These are phyloP conservation scores for Trypanosoma grayi DNA, from an alignment of 208 protist genomes.

Conservation along the genomic window DNA sequence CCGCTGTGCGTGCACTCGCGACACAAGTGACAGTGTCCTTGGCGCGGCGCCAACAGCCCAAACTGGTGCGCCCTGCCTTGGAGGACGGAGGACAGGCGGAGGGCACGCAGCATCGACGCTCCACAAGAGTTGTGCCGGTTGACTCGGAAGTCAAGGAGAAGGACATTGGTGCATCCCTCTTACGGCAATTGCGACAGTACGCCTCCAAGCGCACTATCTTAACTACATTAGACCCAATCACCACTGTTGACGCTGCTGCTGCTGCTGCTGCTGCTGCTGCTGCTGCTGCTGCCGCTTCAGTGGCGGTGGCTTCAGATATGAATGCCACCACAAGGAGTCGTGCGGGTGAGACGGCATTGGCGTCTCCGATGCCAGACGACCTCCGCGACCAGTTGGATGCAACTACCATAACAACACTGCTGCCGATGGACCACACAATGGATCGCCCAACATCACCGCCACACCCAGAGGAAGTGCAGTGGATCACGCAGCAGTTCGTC, in stretches of 20 bases:
- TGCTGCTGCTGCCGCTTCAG: no score
- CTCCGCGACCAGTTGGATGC: not conserved
- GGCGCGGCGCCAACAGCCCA: constrained; percentile 7
- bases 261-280: no score
- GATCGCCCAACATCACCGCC: constrained; percentile 26
- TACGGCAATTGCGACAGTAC: constrained; percentile 6
- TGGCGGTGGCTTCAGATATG: no score
- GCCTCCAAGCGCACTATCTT: constrained; percentile 1
- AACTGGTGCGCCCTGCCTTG: not conserved
- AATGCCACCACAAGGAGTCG: no score
- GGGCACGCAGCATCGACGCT: no score
- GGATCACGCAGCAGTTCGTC: constrained; percentile 50
- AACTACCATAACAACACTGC: not conserved
- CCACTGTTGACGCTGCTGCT: not conserved
- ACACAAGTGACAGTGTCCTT: constrained; percentile 23
- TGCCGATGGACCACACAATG: constrained; percentile 34
- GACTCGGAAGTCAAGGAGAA: not conserved
- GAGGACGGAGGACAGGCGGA: no score
- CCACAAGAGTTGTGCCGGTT: not conserved
- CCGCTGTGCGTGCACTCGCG: constrained; percentile 18
- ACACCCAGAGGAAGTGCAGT: constrained; percentile 40
- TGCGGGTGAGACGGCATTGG: not conserved
- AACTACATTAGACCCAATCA: not conserved
- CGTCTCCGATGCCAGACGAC: not conserved
- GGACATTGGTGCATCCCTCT: not conserved